Conservation (phyloP, 164 flowering plant genomes). For the Vitis vinifera region DNA sequence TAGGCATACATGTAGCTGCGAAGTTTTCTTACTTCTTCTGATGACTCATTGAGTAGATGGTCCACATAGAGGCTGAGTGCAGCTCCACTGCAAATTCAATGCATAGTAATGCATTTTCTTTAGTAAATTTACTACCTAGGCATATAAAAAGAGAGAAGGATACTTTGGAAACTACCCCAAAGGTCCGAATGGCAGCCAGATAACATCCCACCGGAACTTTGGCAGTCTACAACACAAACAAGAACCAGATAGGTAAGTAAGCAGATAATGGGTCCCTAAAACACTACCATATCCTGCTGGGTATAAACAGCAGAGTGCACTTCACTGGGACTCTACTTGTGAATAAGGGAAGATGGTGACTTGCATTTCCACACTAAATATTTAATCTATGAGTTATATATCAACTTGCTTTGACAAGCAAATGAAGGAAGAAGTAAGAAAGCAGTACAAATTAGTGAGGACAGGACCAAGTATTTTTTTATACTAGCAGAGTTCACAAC, state of each 20-base stretch:
- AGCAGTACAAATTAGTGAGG: no score
- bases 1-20: constrained; percentile 82
- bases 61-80: constrained; percentile 73
- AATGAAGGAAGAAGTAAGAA: no score
- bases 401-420: no score
- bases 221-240: constrained; percentile 58
- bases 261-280: background rate
- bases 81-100: constrained; percentile 61
- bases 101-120: background rate
- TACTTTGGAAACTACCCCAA: constrained; percentile 46
- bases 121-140: background rate
- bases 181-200: constrained; percentile 93
- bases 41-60: constrained; percentile 65
- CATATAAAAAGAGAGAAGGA: background rate
- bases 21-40: constrained; percentile 72
- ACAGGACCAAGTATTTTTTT: no score
- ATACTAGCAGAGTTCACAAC: no score
- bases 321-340: background rate
- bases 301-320: background rate
- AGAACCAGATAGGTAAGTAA: background rate
- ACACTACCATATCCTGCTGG: background rate
- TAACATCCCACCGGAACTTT: constrained; percentile 80
- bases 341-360: no score
- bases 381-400: no score
- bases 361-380: no score